Evolutionary conservation across 1,284 basidiomycete genomes (phyloP).

Genomic region (Naganishia sp.): DNA sequence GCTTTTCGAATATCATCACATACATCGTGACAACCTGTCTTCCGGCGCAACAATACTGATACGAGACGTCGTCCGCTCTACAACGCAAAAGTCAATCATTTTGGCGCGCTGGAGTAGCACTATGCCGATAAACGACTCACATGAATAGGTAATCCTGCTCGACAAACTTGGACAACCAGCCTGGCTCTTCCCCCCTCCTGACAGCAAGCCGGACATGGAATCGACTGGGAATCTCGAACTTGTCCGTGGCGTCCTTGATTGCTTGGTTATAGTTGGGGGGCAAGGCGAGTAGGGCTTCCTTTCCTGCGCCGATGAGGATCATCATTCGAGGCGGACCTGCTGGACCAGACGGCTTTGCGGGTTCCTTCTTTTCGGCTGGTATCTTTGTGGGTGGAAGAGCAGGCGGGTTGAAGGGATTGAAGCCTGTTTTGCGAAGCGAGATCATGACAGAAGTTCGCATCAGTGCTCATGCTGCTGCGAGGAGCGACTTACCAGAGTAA

Average conservation of each 20-base stretch:
- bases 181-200: slow-evolving; percentile 24
- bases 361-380: slow-evolving; percentile 26
- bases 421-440: slow-evolving; percentile 15
- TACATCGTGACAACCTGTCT: slow-evolving; percentile 32
- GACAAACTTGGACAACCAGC: slow-evolving; percentile 31
- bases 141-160: slow-evolving; percentile 30
- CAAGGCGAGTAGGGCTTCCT: slow-evolving; percentile 30
- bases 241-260: slow-evolving; percentile 25
- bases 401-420: slow-evolving; percentile 35
- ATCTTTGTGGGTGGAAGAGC: slow-evolving; percentile 17
- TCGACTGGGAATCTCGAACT: slow-evolving; percentile 30
- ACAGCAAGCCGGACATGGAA: slow-evolving; percentile 28
- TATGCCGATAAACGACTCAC: slow-evolving; percentile 5
- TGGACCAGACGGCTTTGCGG: slow-evolving; percentile 17
- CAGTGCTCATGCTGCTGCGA: not conserved
- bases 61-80: slow-evolving; percentile 33
- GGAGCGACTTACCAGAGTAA: slow-evolving; percentile 9
- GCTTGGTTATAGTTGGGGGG: slow-evolving; percentile 27
- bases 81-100: not conserved
- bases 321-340: slow-evolving; percentile 29
- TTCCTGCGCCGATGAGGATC: slow-evolving; percentile 31
- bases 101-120: not conserved
- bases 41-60: slow-evolving; percentile 32
- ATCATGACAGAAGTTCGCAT: not conserved
- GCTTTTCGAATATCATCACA: slow-evolving; percentile 32